phyloP scores from a whole-genome alignment of 2,329 filamentous ascomycete genomes.

The Drechslerella dactyloides region DNA sequence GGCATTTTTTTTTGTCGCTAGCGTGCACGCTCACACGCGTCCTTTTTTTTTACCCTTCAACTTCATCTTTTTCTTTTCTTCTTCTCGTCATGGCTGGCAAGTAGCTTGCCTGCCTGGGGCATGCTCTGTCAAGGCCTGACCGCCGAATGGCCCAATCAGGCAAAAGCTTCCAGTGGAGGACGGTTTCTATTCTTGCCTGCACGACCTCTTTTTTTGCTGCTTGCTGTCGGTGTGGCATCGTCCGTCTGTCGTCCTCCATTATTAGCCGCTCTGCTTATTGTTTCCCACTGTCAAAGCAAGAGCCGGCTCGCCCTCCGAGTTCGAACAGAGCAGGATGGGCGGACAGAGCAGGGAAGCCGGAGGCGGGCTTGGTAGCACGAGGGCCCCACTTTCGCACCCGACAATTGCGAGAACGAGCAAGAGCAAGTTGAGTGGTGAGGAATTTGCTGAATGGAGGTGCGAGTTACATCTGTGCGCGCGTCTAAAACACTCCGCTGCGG shows the following conservation, averaged over 20 bases:
- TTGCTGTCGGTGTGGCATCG: no score
- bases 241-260: conserved; percentile 33
- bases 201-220: no score
- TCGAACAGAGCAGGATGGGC: not conserved
- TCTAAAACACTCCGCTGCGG: conserved; percentile 47
- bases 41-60: not conserved
- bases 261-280: conserved; percentile 48
- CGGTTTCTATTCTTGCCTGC: conserved; percentile 47
- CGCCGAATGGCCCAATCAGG: conserved; percentile 32
- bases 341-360: conserved; percentile 26
- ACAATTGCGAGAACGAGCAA: conserved; percentile 25
- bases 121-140: conserved; percentile 2
- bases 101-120: no score
- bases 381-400: conserved; percentile 38
- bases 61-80: not conserved
- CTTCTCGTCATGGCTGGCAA: no score
- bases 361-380: conserved; percentile 44
- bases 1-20: not conserved
- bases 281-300: conserved; percentile 30
- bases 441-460: conserved; percentile 18
- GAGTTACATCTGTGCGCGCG: conserved; percentile 50
- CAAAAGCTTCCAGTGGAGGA: conserved; percentile 41
- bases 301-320: conserved; percentile 15
- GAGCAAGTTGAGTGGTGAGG: not conserved
- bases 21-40: conserved; percentile 12